A percentile compares a stretch with the other conserved stretches of the same genome.
Conservation (phyloP, 768 basidiomycete genomes). For the Pulveroboletus ravenelii region DNA sequence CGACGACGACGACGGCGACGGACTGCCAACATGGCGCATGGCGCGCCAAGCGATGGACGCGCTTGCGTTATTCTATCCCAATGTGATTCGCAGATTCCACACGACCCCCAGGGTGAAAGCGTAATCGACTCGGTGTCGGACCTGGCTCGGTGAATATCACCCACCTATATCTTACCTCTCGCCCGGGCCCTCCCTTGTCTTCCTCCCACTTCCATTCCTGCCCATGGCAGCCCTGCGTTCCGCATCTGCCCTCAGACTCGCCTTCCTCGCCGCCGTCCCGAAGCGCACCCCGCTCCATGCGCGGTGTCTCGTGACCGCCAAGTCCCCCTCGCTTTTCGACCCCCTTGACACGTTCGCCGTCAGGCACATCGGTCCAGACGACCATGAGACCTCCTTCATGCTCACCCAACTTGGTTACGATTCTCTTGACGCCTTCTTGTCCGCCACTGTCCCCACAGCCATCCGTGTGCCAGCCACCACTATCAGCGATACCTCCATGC, state of each 20-base stretch:
- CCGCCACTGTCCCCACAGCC: slow-evolving; percentile 72
- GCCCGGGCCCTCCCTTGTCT: slow-evolving; percentile 15
- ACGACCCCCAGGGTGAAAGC: slow-evolving; percentile 19
- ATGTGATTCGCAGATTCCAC: slow-evolving; percentile 8
- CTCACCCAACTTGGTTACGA: slow-evolving; percentile 78
- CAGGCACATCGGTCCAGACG: slow-evolving; percentile 91
- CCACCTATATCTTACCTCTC: slow-evolving; percentile 16
- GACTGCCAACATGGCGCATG: neutral
- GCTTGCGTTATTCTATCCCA: slow-evolving; percentile 5
- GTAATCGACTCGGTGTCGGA: slow-evolving; percentile 37
- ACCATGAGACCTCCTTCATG: slow-evolving; percentile 76
- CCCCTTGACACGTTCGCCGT: slow-evolving; percentile 87
- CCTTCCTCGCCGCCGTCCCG: slow-evolving; percentile 13
- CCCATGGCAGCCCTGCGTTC: slow-evolving; percentile 29
- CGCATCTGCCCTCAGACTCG: slow-evolving; percentile 22
- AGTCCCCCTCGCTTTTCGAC: slow-evolving; percentile 66
- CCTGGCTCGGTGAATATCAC: slow-evolving; percentile 38
- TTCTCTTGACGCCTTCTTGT: slow-evolving; percentile 84
- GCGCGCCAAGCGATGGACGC: neutral
- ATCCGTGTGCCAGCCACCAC: slow-evolving; percentile 65
- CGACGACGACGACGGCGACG: slow-evolving; percentile 3
- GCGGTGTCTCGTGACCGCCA: slow-evolving; percentile 54
- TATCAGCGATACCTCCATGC: slow-evolving; percentile 65
- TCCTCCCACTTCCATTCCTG: slow-evolving; percentile 14
- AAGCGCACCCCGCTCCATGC: slow-evolving; percentile 24